Conservation (phyloP, 2,329 filamentous ascomycete species). For the Purpureocillium takamizusanense region DNA sequence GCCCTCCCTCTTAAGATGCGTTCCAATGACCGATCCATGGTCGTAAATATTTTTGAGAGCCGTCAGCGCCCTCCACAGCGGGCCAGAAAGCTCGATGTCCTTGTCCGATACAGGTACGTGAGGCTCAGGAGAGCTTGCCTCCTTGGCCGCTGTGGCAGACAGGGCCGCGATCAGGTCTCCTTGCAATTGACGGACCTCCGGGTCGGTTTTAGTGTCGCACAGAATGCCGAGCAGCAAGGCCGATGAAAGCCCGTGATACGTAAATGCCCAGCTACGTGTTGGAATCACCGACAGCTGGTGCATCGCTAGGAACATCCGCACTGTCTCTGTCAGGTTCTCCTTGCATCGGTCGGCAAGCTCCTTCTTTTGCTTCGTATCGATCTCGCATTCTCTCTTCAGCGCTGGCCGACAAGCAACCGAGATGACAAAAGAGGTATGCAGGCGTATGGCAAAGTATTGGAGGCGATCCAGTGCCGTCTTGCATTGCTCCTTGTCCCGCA, state of each 20-base stretch:
- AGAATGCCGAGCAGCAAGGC: slow-evolving; percentile 55
- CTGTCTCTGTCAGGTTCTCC: slow-evolving; percentile 53
- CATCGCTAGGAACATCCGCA: slow-evolving; percentile 62
- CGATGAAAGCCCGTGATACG: slow-evolving; percentile 57
- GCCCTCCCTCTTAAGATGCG: slow-evolving; percentile 39
- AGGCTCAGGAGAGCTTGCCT: slow-evolving; percentile 42
- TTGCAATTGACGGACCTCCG: slow-evolving; percentile 53
- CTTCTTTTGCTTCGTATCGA: slow-evolving; percentile 43
- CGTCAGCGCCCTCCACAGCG: slow-evolving; percentile 49
- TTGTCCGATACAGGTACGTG: slow-evolving; percentile 47
- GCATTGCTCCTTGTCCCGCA: slow-evolving; percentile 53
- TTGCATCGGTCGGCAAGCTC: slow-evolving; percentile 51
- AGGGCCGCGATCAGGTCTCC: slow-evolving; percentile 55
- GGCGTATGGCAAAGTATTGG: slow-evolving; percentile 54
- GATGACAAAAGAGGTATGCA: slow-evolving; percentile 57
- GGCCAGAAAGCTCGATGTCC: slow-evolving; percentile 54
- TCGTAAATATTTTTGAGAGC: slow-evolving; percentile 59
- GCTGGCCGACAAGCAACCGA: slow-evolving; percentile 57
- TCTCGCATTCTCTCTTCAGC: slow-evolving; percentile 43
- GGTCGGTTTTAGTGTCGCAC: slow-evolving; percentile 53
- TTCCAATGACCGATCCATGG: slow-evolving; percentile 48
- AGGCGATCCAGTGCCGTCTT: slow-evolving; percentile 54
- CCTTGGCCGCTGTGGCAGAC: slow-evolving; percentile 55
- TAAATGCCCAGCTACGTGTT: slow-evolving; percentile 59
- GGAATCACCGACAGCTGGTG: slow-evolving; percentile 59